These are phyloP conservation scores for Pseudonitzschia multistriata DNA, from an alignment of 108 stramenopile species.

Conservation along the genomic window DNA sequence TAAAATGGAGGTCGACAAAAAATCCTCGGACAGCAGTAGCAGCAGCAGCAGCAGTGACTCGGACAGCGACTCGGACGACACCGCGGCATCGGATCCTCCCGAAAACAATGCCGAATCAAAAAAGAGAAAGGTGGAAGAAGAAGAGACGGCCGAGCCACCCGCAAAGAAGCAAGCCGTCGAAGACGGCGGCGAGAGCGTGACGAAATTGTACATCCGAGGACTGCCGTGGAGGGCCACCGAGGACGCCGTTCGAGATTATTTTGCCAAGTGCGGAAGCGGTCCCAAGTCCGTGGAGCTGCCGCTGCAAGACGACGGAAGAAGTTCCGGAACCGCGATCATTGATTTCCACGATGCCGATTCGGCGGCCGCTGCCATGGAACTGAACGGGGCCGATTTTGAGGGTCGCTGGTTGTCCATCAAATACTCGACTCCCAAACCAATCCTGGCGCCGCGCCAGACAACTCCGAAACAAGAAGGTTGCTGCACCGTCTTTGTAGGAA, in stretches of 20 bases:
- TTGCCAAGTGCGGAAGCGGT: conserved; percentile 76
- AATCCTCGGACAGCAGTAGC: conserved; percentile 15
- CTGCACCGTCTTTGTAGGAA: conserved; percentile 95
- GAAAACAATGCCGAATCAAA: conserved; percentile 36
- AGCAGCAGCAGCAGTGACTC: conserved; percentile 33
- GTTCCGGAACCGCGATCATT: conserved; percentile 86
- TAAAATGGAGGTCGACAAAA: conserved; percentile 28
- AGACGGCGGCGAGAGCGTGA: conserved; percentile 31
- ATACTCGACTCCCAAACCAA: conserved; percentile 66
- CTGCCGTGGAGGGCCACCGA: conserved; percentile 92
- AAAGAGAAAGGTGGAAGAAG: conserved; percentile 70
- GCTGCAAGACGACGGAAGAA: conserved; percentile 79
- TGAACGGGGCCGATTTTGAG: conserved; percentile 88
- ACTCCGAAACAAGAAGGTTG: conserved; percentile 84
- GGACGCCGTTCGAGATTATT: conserved; percentile 89
- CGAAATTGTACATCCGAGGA: conserved; percentile 88
- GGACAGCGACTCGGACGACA: conserved; percentile 38
- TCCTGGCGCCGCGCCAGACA: conserved; percentile 48
- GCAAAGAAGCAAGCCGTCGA: conserved; percentile 40
- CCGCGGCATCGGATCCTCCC: conserved; percentile 46
- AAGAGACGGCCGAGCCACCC: conserved; percentile 24
- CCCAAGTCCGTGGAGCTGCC: conserved; percentile 80
- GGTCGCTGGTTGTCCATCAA: conserved; percentile 92
- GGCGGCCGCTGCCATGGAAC: conserved; percentile 77
- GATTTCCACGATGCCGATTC: conserved; percentile 58